Conservation (phyloP, 306 rosid genomes). For the Cyamopsis tetragonoloba region DNA sequence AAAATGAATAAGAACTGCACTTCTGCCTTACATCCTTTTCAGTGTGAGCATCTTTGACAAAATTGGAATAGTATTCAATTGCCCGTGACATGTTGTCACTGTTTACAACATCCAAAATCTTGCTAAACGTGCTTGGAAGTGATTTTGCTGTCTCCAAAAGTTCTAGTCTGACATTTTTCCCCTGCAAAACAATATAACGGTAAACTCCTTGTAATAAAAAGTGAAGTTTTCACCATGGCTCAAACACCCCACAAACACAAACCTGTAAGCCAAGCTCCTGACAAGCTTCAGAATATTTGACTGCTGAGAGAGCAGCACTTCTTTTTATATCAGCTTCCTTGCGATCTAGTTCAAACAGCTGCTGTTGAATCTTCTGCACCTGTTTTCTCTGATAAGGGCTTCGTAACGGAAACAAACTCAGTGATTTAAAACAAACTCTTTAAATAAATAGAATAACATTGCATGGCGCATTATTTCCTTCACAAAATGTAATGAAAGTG, state of each 20-base stretch:
- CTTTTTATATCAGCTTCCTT: slow-evolving; percentile 91
- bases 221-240: neutral
- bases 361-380: slow-evolving; percentile 95
- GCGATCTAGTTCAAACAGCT: slow-evolving; percentile 82
- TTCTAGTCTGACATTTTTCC: slow-evolving; percentile 70
- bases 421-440: neutral
- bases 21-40: slow-evolving; percentile 69
- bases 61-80: slow-evolving; percentile 74
- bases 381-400: slow-evolving; percentile 93
- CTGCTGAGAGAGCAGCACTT: slow-evolving; percentile 72
- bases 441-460: neutral
- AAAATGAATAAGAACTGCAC: neutral
- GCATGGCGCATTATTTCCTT: neutral
- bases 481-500: neutral
- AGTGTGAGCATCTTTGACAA: slow-evolving; percentile 80
- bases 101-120: slow-evolving; percentile 64
- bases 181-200: slow-evolving; percentile 49
- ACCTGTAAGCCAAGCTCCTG: slow-evolving; percentile 98
- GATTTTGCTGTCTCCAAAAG: slow-evolving; percentile 86
- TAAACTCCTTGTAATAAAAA: neutral
- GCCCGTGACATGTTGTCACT: slow-evolving; percentile 64
- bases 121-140: slow-evolving; percentile 74
- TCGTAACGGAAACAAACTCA: slow-evolving; percentile 24
- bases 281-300: slow-evolving; percentile 86
- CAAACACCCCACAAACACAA: slow-evolving; percentile 16